Percentiles rank a stretch among this genome's conserved stretches.
Conservation (phyloP, 2,329 filamentous ascomycete species). For the Trichophyton rubrum region DNA sequence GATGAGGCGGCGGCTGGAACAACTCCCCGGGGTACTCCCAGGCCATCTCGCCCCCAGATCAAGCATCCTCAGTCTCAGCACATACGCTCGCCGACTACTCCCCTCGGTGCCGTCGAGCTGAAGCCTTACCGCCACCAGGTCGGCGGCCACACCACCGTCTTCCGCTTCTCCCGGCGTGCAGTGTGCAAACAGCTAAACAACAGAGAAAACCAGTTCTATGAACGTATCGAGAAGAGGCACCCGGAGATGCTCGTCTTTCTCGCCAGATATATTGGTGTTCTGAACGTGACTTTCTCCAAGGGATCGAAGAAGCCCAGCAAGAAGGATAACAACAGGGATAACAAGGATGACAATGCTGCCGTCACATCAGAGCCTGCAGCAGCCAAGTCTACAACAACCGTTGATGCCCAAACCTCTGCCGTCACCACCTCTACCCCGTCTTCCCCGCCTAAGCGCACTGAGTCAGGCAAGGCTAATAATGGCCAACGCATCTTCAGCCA, state of each 20-base stretch:
- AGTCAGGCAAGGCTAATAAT: constrained; percentile 2
- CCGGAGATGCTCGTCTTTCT: constrained; percentile 82
- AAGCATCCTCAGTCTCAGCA: constrained; percentile 7
- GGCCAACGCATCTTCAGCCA: constrained; percentile 52
- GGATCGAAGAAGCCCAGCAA: constrained; percentile 50
- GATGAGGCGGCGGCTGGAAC: constrained; percentile 39
- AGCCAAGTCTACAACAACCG: background rate
- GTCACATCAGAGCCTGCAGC: constrained; percentile 1
- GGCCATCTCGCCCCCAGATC: constrained; percentile 19
- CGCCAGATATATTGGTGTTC: constrained; percentile 89
- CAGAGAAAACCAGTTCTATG: constrained; percentile 96
- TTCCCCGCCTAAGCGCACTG: background rate
- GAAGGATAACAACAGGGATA: constrained; percentile 21
- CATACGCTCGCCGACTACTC: constrained; percentile 26
- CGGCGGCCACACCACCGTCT: constrained; percentile 89
- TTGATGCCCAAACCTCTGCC: constrained; percentile 3
- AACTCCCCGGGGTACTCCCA: constrained; percentile 32
- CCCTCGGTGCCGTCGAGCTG: constrained; percentile 82
- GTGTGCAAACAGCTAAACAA: constrained; percentile 98
- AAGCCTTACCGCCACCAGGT: constrained; percentile 97
- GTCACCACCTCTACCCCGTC: background rate
- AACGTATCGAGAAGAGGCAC: constrained; percentile 83
- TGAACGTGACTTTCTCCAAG: constrained; percentile 93
- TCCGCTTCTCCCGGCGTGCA: constrained; percentile 85
- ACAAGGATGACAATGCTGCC: background rate